A percentile compares a stretch with the other conserved stretches of the same genome.
phyloP scores from a whole-genome alignment of 306 rosid species.

The Datisca glomerata region DNA sequence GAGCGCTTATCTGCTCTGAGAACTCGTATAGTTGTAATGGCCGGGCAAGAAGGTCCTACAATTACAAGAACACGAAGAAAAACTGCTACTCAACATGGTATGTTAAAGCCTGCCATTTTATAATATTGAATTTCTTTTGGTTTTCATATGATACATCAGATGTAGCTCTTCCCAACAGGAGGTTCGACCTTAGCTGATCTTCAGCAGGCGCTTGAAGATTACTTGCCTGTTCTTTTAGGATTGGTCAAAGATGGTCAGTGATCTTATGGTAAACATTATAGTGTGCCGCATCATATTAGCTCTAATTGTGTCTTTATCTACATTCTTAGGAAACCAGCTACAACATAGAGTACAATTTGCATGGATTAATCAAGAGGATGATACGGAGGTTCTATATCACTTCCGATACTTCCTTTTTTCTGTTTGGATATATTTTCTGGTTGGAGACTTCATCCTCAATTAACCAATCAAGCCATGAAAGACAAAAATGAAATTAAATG shows the following conservation, averaged over 20 bases:
- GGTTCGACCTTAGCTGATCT: constrained; percentile 87
- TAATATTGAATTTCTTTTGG: constrained; percentile 9
- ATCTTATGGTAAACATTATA: constrained; percentile 5
- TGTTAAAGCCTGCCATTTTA: constrained; percentile 15
- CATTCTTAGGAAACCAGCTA: constrained; percentile 79
- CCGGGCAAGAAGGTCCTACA: constrained; percentile 90
- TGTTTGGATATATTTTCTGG: constrained; percentile 2
- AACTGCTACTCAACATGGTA: constrained; percentile 84
- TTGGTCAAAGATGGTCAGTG: constrained; percentile 82
- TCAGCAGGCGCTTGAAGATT: constrained; percentile 83
- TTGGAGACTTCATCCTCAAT: constrained; percentile 7
- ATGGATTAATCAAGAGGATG: constrained; percentile 97
- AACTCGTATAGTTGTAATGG: constrained; percentile 91
- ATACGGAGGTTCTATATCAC: constrained; percentile 51
- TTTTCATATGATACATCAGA: constrained; percentile 19
- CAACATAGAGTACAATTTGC: constrained; percentile 74
- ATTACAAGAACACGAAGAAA: constrained; percentile 80
- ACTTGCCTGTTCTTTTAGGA: constrained; percentile 89
- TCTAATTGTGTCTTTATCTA: constrained; percentile 17
- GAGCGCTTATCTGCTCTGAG: constrained; percentile 82
- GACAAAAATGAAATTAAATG: background rate
- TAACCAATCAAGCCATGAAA: background rate
- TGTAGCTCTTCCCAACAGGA: constrained; percentile 43
- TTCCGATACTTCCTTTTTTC: background rate
- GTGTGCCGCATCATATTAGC: constrained; percentile 14